Evolutionary conservation across 208 protist species (phyloP).

Genomic region (Crithidia fasciculata): DNA sequence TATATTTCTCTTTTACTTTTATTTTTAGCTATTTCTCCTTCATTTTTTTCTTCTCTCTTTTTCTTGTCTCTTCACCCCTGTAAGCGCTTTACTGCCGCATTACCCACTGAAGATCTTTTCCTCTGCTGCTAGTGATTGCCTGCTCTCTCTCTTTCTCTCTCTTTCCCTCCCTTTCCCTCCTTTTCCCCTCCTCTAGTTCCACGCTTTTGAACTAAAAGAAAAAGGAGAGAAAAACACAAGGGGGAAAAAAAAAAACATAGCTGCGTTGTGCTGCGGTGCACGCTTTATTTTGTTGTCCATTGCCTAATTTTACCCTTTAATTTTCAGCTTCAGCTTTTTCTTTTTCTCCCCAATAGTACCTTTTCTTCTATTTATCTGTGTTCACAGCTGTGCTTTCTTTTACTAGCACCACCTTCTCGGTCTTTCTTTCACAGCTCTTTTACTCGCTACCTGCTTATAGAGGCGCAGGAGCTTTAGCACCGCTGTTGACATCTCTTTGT

Average conservation of each 20-base stretch:
- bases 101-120: neutral
- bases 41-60: slow-evolving; percentile 1
- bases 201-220: neutral
- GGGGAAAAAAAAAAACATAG: neutral
- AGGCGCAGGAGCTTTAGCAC: neutral
- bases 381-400: too few relatives aligned
- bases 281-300: too few relatives aligned
- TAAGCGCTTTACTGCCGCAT: too few relatives aligned
- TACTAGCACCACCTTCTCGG: neutral
- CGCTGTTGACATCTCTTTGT: neutral
- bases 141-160: slow-evolving; percentile 2
- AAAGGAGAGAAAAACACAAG: neutral
- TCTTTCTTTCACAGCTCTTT: neutral
- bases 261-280: too few relatives aligned
- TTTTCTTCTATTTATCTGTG: too few relatives aligned
- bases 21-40: neutral
- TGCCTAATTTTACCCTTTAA: too few relatives aligned
- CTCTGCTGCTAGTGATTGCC: neutral
- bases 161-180: neutral
- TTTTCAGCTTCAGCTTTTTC: too few relatives aligned
- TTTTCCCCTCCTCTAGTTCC: slow-evolving; percentile 6
- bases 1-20: slow-evolving; percentile 5
- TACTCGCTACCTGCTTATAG: neutral
- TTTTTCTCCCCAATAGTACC: too few relatives aligned
- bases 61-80: slow-evolving; percentile 5